Evolutionary conservation across 1,284 basidiomycete genomes (phyloP).

Genomic region (Fomes fomentarius): DNA sequence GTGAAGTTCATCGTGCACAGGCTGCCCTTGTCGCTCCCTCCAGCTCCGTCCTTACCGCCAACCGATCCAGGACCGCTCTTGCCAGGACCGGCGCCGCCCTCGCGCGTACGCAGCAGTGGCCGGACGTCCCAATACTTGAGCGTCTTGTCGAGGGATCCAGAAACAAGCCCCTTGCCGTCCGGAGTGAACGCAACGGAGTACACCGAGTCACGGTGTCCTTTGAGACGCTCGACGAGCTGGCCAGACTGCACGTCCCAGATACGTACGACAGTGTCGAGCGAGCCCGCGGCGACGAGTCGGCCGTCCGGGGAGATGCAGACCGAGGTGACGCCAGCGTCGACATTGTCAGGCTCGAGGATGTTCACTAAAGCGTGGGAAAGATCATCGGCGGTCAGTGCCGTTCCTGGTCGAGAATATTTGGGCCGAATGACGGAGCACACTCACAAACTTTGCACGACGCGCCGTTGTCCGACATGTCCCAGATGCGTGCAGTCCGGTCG

Average conservation of each 20-base stretch:
- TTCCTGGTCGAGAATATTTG: neutral
- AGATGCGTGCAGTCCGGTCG: slow-evolving; percentile 83
- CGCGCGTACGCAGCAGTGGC: slow-evolving; percentile 27
- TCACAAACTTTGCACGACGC: slow-evolving; percentile 43
- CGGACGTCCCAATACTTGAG: slow-evolving; percentile 75
- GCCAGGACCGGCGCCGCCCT: slow-evolving; percentile 19
- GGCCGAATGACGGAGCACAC: slow-evolving; percentile 16
- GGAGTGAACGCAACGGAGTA: slow-evolving; percentile 80
- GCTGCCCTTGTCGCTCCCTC: slow-evolving; percentile 41
- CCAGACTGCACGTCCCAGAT: slow-evolving; percentile 75
- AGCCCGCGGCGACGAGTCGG: slow-evolving; percentile 70
- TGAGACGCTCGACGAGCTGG: slow-evolving; percentile 68
- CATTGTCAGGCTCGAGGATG: slow-evolving; percentile 43
- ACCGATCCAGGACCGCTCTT: slow-evolving; percentile 9
- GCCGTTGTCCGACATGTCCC: slow-evolving; percentile 69
- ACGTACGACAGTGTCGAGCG: slow-evolving; percentile 74
- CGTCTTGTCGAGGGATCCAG: slow-evolving; percentile 75
- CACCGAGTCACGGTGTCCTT: slow-evolving; percentile 76
- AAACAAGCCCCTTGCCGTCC: slow-evolving; percentile 70
- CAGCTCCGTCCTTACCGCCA: slow-evolving; percentile 27
- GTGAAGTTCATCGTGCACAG: slow-evolving; percentile 65
- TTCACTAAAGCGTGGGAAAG: slow-evolving; percentile 28
- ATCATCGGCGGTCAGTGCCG: neutral
- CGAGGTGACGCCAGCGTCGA: slow-evolving; percentile 71
- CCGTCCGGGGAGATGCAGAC: slow-evolving; percentile 73